A percentile compares a stretch with the other conserved stretches of the same genome.
These are phyloP conservation scores for Clavulina sp. DNA, from an alignment of 768 basidiomycete genomes.

Conservation along the genomic window DNA sequence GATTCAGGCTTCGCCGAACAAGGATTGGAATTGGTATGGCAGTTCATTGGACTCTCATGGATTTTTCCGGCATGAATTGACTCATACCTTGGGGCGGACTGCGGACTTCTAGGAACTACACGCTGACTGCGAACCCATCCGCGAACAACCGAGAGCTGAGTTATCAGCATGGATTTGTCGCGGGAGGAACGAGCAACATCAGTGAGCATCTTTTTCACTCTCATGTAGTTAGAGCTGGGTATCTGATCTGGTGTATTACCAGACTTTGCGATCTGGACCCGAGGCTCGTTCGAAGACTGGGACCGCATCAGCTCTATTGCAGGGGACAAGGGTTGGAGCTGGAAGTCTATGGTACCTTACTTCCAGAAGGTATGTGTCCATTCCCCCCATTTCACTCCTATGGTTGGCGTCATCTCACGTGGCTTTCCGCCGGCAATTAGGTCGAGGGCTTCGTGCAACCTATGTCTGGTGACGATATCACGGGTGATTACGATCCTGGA, in stretches of 20 bases:
- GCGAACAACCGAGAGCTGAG: too few species aligned
- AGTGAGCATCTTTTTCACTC: too few species aligned
- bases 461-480: background rate
- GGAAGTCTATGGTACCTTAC: background rate
- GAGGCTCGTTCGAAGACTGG: background rate
- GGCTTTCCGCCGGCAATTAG: background rate
- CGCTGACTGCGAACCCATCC: too few species aligned
- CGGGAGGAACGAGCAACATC: too few species aligned
- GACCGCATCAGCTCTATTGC: background rate
- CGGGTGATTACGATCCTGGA: background rate
- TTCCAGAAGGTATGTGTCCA: background rate
- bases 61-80: too few species aligned
- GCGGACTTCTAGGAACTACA: too few species aligned
- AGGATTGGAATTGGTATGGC: background rate
- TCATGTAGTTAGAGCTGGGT: too few species aligned
- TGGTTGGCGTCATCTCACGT: background rate
- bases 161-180: too few species aligned
- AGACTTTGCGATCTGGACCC: background rate
- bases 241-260: too few species aligned
- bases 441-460: background rate
- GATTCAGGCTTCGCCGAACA: background rate
- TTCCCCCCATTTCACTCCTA: background rate
- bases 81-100: too few species aligned
- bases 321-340: background rate
- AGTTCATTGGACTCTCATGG: too few species aligned